phyloP scores from a whole-genome alignment of 805 yeast genomes.

The Ogataea trehaloabstinens region DNA sequence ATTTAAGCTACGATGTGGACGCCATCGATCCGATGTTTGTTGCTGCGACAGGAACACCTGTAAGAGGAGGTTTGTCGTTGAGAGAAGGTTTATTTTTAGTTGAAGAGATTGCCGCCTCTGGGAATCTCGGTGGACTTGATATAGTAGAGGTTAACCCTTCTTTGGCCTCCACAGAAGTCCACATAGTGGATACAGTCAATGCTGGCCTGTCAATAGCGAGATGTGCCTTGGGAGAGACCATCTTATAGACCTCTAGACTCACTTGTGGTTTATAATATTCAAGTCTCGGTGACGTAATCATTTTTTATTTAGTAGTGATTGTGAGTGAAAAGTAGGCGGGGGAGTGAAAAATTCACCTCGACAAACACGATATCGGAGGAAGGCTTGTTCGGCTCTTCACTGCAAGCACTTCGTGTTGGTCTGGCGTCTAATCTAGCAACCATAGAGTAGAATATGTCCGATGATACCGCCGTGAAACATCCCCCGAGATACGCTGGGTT shows the following conservation, averaged over 20 bases:
- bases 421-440: too few species aligned
- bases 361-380: too few species aligned
- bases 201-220: conserved; percentile 90
- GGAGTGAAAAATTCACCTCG: too few species aligned
- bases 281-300: too few species aligned
- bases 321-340: too few species aligned
- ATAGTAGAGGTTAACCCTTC: conserved; percentile 92
- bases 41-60: conserved; percentile 98
- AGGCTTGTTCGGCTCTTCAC: too few species aligned
- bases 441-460: too few species aligned
- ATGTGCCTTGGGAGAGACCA: conserved; percentile 92
- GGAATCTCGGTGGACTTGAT: conserved; percentile 84
- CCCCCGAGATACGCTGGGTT: conserved; percentile 69
- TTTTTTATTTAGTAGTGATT: too few species aligned
- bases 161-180: conserved; percentile 72
- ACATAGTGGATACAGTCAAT: conserved; percentile 78
- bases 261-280: too few species aligned
- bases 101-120: conserved; percentile 89
- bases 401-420: too few species aligned
- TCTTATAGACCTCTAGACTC: conserved; percentile 52
- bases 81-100: conserved; percentile 92
- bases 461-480: conserved; percentile 19
- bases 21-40: conserved; percentile 93
- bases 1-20: conserved; percentile 92
- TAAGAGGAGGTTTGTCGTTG: conserved; percentile 90